A percentile compares a stretch with the other conserved stretches of the same genome.
These are phyloP conservation scores for Pseudognaphalium luteoalbum DNA, from an alignment of 129 eudicot genomes.

Conservation along the genomic window DNA sequence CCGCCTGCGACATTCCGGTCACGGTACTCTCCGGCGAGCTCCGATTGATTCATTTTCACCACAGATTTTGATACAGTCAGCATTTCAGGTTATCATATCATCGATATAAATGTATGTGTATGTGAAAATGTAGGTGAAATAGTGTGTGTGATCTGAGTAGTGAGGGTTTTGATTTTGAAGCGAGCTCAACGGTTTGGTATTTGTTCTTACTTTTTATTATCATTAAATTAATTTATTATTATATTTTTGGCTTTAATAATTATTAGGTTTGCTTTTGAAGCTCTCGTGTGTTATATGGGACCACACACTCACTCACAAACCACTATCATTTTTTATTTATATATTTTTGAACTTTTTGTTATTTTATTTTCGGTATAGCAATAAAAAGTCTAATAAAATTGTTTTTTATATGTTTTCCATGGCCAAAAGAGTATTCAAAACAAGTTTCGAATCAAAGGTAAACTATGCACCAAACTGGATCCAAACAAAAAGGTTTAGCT, in stretches of 20 bases:
- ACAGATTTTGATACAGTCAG: constrained; percentile 13
- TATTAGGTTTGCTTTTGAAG: constrained; percentile 39
- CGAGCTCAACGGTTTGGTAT: constrained; percentile 20
- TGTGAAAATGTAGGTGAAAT: not conserved
- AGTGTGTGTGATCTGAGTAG: constrained; percentile 26
- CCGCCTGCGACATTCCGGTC: constrained; percentile 29
- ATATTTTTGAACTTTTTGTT: constrained; percentile 9
- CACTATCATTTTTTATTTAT: constrained; percentile 15
- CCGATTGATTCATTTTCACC: constrained; percentile 20
- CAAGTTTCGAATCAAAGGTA: not conserved
- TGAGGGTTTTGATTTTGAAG: not conserved
- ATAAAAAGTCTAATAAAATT: not conserved
- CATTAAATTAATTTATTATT: not conserved
- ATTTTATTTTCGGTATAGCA: not conserved
- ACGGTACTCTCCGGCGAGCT: constrained; percentile 55
- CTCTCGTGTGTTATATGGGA: constrained; percentile 24
- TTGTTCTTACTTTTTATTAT: not conserved
- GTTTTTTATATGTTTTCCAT: constrained; percentile 10
- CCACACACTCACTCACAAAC: constrained; percentile 33
- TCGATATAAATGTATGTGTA: not conserved
- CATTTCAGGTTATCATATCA: not conserved
- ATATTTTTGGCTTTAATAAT: constrained; percentile 24
- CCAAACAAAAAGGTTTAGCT: not conserved
- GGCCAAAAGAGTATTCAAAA: not conserved
- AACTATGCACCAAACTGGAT: not conserved